Evolutionary conservation across 164 flowering plant genomes (phyloP).

Genomic region (Tetracentron sinense): DNA sequence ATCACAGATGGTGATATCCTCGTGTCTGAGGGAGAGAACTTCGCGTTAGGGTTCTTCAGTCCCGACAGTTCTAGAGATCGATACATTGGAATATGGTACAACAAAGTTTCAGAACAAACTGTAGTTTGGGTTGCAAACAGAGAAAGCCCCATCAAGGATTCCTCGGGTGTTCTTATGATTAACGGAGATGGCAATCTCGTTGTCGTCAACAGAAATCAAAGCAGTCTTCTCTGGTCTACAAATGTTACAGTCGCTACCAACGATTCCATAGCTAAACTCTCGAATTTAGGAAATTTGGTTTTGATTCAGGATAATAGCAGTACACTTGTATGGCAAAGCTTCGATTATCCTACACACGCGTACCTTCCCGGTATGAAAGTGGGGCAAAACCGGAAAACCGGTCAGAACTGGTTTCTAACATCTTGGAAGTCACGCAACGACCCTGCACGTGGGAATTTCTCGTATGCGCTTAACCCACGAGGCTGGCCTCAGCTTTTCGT

Average conservation of each 20-base stretch:
- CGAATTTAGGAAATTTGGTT: constrained; percentile 41
- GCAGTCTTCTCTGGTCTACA: constrained; percentile 32
- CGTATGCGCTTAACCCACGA: constrained; percentile 13
- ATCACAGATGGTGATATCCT: constrained; percentile 31
- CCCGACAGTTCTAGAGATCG: constrained; percentile 26
- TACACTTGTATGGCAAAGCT: constrained; percentile 40
- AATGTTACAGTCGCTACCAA: constrained; percentile 15
- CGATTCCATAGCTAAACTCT: constrained; percentile 17
- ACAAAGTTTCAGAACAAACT: constrained; percentile 20
- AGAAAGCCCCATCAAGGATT: constrained; percentile 30
- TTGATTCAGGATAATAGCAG: constrained; percentile 4
- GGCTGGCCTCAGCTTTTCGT: constrained; percentile 34
- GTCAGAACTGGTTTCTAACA: constrained; percentile 28
- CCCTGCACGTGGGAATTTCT: constrained; percentile 37
- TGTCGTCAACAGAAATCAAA: constrained; percentile 7
- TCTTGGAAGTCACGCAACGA: constrained; percentile 41
- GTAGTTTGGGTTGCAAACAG: constrained; percentile 53
- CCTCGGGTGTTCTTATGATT: constrained; percentile 23
- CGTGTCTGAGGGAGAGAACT: constrained; percentile 18
- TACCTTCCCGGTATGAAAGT: constrained; percentile 34
- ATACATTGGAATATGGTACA: constrained; percentile 42
- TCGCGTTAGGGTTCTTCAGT: constrained; percentile 45
- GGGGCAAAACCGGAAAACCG: constrained; percentile 28
- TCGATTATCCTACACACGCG: constrained; percentile 41
- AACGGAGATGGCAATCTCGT: constrained; percentile 20